phyloP scores from a whole-genome alignment of 2,329 filamentous ascomycete genomes.

The Colletotrichum graminicola region DNA sequence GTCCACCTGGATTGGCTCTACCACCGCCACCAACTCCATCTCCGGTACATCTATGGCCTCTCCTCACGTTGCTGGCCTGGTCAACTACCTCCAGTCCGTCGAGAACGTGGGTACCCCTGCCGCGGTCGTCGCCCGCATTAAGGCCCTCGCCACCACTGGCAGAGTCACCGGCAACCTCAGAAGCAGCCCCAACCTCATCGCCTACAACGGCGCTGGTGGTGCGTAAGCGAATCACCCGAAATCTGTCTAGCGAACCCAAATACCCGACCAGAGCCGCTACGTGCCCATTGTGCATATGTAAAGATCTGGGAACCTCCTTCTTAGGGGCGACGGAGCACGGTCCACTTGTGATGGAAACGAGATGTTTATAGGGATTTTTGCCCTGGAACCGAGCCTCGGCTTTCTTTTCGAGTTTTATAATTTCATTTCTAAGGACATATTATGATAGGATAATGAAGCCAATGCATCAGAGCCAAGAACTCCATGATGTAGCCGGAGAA shows the following conservation, averaged over 20 bases:
- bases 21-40: conserved; percentile 57
- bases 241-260: not conserved
- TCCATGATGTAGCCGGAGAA: not conserved
- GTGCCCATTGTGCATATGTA: conserved; percentile 5
- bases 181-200: conserved; percentile 59
- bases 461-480: not conserved
- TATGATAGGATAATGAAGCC: conserved; percentile 12
- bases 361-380: conserved; percentile 5
- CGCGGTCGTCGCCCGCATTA: conserved; percentile 56
- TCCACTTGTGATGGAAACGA: not conserved
- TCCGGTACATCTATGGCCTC: conserved; percentile 73
- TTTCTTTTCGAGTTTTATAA: conserved; percentile 8
- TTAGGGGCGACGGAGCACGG: not conserved
- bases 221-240: conserved; percentile 18
- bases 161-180: conserved; percentile 51
- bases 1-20: conserved; percentile 60
- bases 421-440: conserved; percentile 3
- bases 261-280: not conserved
- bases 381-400: not conserved
- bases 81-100: conserved; percentile 65
- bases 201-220: conserved; percentile 57
- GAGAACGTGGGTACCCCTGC: conserved; percentile 56
- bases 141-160: conserved; percentile 55
- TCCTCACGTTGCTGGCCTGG: conserved; percentile 71
- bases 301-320: conserved; percentile 15